Evolutionary conservation across 257 asterid species (phyloP), one percentile per base, ranked within the genome.

Genomic region (Solanum medicagineum): DNA sequence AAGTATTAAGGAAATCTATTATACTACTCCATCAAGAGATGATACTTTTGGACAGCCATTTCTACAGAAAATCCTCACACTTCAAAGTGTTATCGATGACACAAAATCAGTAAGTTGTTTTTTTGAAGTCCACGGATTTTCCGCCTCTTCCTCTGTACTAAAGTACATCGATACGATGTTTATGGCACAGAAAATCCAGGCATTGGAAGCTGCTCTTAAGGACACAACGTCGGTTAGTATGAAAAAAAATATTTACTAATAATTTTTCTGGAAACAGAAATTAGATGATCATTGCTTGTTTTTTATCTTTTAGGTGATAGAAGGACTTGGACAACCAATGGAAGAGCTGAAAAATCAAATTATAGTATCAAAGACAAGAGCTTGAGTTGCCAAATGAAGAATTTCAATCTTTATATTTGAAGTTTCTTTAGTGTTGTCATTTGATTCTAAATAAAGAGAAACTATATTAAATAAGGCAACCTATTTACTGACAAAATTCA

Each of bases 151-250:
- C 75, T 66, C 62, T 45, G 12, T 62, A 29, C 36, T 45, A 44
- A 15, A 8, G 13, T 26, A 0, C 19, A 74, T 40, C 9, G 59
- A n/a, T 5, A 16, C 55, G 8, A 44, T 24, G 7, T 63, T 42
- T 77, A 15, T 70, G n/a, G 32, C 51, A 36, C 92, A 94, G 96
- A 93, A 94, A 92, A 89, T 94, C 59, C 87, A 86, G 84, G 89
- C 84, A 83, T 32, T 94, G 88, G 98, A 90, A 89, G 90, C 71
- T 70, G 94, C 93, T 65, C 86, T 94, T 44, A 89, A 84, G 70
- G 94, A 91, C n/a, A 89, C 93, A n/a, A 93, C 92, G 86, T 68
- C 75, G 94, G 97, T 93, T 81, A 90, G 92, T 89, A 16, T 26
- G 47, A 65, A 71, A 66, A 29, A 19, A 24, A 26, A 15, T 13